Evolutionary conservation across 1,284 basidiomycete genomes (phyloP).

Genomic region (Rhodotorula sp.): DNA sequence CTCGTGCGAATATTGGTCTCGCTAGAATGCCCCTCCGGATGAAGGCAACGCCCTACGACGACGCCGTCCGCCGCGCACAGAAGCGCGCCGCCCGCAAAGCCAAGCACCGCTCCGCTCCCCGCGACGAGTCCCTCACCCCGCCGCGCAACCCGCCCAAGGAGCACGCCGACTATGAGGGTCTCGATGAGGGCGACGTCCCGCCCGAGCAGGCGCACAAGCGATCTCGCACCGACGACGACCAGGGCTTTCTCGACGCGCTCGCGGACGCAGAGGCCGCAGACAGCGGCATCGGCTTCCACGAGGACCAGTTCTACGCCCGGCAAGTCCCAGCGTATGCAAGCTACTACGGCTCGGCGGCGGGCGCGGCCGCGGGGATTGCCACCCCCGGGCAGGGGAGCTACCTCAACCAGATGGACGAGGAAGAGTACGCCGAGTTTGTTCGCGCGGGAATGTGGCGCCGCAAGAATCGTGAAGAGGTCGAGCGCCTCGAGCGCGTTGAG

Average conservation of each 20-base stretch:
- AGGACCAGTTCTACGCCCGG: constrained; percentile 22
- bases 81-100: constrained; percentile 7
- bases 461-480: constrained; percentile 59
- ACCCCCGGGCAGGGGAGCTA: not conserved
- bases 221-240: constrained; percentile 16
- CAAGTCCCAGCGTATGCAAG: constrained; percentile 22
- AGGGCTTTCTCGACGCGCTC: constrained; percentile 20
- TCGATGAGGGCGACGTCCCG: constrained; percentile 28
- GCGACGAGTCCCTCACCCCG: constrained; percentile 34
- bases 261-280: constrained; percentile 22
- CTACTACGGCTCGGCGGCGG: constrained; percentile 30
- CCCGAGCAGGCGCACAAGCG: constrained; percentile 36
- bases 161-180: constrained; percentile 6
- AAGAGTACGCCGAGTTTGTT: constrained; percentile 78
- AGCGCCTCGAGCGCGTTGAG: constrained; percentile 55
- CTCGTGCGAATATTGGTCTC: too few species aligned
- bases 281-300: constrained; percentile 25
- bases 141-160: constrained; percentile 17
- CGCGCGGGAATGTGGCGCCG: constrained; percentile 75
- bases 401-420: constrained; percentile 67
- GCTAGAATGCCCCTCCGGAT: constrained; percentile 31
- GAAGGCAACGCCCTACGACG: constrained; percentile 32
- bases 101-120: not conserved
- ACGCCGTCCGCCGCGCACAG: constrained; percentile 29
- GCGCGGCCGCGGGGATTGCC: constrained; percentile 17